Evolutionary conservation across 2,329 filamentous ascomycete species (phyloP), one percentile per base, ranked within the genome.

Genomic region (Zelopaecilomyces penicillatus): DNA sequence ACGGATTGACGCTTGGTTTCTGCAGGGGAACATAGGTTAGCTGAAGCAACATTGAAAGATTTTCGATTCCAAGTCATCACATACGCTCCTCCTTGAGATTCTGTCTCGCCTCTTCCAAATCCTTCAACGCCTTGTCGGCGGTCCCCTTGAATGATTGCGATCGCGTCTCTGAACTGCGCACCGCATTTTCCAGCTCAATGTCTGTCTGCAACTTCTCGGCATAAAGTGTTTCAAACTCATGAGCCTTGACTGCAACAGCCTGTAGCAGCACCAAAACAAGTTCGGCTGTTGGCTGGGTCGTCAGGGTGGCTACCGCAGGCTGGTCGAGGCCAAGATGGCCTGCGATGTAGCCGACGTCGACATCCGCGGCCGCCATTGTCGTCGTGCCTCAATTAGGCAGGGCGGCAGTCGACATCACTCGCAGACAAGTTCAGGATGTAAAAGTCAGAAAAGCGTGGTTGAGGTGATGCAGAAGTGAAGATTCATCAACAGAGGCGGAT

Each of bases 111-210:
- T 89, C 84, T 55, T 91, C 85, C 1, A 90, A 78, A 53, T 96
- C 90, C 53, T 87, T 85, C 49, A 90, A 74, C 7, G 85, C 83
- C 62, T 91, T 91, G 50, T 94, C 88, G 37, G 88, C 78, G 1
- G 85, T 86, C 5, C 78, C 74, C 66, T 93, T 95, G 61, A 93
- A 80, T 6, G 82, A 79, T 59, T 91, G 87, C 52, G 83, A 82
- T 65, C 89, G 86, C 27, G 84, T 81, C 61, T 97, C 91, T 48
- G 85, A 83, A 52, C 79, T 85, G 55, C 89, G 83, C 39, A 95
- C 83, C 12, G 84, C 85, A 64, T 88, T 93, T 64, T 98, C 93
- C 6, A 97, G 77, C 69, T 97, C 90, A 37, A 98, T 93, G 57
- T 95, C 88, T 38, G 87, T 72, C 54, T 87, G 83, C 37, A 96